These are phyloP conservation scores for Aspergillus bombycis DNA, from an alignment of 2,329 filamentous ascomycete species.

Conservation along the genomic window DNA sequence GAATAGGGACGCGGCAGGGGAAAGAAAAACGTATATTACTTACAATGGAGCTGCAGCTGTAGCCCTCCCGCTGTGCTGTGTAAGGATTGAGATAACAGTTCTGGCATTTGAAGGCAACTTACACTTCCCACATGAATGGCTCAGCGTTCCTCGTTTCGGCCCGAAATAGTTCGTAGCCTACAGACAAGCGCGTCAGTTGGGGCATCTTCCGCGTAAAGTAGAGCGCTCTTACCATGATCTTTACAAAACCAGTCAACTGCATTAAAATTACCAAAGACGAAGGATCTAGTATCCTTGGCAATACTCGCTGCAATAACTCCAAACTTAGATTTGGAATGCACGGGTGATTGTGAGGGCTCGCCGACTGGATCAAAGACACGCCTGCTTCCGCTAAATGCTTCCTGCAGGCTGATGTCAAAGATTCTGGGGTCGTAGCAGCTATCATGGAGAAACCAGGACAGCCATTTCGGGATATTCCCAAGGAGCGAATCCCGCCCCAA, in stretches of 20 bases:
- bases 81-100: background rate
- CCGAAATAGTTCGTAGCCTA: constrained; percentile 23
- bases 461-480: constrained; percentile 10
- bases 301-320: constrained; percentile 24
- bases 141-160: constrained; percentile 7
- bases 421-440: constrained; percentile 25
- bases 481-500: constrained; percentile 10
- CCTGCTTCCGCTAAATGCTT: constrained; percentile 19
- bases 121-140: constrained; percentile 21
- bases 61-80: constrained; percentile 19
- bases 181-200: too few relatives aligned
- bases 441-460: constrained; percentile 23
- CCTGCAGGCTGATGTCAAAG: constrained; percentile 23
- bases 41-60: constrained; percentile 25
- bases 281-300: constrained; percentile 21
- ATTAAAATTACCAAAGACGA: constrained; percentile 28
- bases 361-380: constrained; percentile 19
- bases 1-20: background rate
- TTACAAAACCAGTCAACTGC: constrained; percentile 2
- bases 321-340: constrained; percentile 17
- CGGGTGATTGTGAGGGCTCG: background rate
- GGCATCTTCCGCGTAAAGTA: too few relatives aligned
- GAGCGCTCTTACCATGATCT: constrained; percentile 1
- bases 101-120: background rate
- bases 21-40: background rate